Evolutionary conservation across 2,329 filamentous ascomycete genomes (phyloP), one percentile per base, ranked within the genome.

Genomic region (Herpotrichia juniperi): DNA sequence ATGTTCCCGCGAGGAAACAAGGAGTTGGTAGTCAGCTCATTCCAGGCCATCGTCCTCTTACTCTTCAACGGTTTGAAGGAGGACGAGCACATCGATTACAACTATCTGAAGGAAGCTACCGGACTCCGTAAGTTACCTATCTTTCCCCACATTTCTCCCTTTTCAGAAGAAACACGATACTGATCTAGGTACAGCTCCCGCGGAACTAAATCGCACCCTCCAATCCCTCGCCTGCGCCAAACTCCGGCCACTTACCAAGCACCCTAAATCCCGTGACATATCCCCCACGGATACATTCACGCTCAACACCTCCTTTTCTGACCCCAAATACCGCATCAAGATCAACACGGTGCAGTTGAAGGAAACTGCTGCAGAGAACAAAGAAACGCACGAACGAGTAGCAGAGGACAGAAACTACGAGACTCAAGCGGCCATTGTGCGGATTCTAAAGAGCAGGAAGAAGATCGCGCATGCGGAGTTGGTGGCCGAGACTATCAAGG

Each of bases 321-420:
- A 97, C 68, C 83, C 87, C 17, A 96, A 94, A 74, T 89, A 90
- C 74, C 87, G 92, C 50, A 87, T 99, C 77, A 99, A 99, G 79
- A 97, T 99, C 79, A 99, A 97, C 77, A 93, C 97, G 76, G 94
- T 99, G 63, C 94, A 99, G 76, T 83, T 97, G 45, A 96, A 94
- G 76, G 94, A 99, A 77, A 97, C 94, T 0, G 90, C 89, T 65
- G 89, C 93, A 68, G 94, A 99, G 76, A 97, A 97, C 76, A 90
- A 92, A 74, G 91, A 89, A 64, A 97, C 93, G 1, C 92, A 97
- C 74, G 89, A 96, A 74, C 85, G 91, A 37, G 91, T 99, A 4
- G 88, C 87, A 0, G 89, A 90, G 46, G 94, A 99, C 69, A 81
- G 94, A 45, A 91, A 96, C 68, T 96, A 96, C 66, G 96, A 99